These are phyloP conservation scores for Inga laurina DNA, from an alignment of 306 rosid genomes.

Conservation along the genomic window DNA sequence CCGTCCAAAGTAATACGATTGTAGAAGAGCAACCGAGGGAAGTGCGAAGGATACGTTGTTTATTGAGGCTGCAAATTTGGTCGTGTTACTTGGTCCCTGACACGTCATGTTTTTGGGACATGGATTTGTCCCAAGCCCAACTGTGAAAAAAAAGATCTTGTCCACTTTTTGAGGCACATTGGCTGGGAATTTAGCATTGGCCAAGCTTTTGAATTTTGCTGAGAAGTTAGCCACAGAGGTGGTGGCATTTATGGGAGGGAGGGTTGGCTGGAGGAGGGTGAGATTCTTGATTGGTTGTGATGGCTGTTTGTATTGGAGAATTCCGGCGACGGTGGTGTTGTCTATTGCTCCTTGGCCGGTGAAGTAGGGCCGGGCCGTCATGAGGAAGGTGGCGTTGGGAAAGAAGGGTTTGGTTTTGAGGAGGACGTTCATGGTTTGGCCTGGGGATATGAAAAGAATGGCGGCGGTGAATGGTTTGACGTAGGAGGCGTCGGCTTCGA, in stretches of 20 bases:
- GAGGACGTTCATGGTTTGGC: conserved; percentile 75
- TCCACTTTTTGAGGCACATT: conserved; percentile 66
- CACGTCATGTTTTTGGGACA: conserved; percentile 76
- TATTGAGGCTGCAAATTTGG: conserved; percentile 66
- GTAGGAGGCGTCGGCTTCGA: conserved; percentile 75
- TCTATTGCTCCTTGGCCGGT: conserved; percentile 62
- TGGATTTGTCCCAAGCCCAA: conserved; percentile 76
- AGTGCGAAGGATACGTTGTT: conserved; percentile 76
- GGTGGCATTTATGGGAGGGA: conserved; percentile 74
- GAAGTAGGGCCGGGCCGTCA: conserved; percentile 65
- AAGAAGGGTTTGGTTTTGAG: conserved; percentile 55
- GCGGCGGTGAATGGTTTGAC: conserved; percentile 63
- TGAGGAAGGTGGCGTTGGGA: conserved; percentile 68
- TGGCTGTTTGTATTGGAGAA: conserved; percentile 62
- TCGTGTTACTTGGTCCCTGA: conserved; percentile 72
- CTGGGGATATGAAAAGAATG: conserved; percentile 60
- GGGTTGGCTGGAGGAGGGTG: conserved; percentile 45
- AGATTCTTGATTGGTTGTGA: conserved; percentile 13
- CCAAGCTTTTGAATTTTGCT: conserved; percentile 53
- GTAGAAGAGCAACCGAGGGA: conserved; percentile 67
- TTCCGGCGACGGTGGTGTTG: conserved; percentile 70
- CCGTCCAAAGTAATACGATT: conserved; percentile 51
- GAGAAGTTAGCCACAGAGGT: conserved; percentile 58
- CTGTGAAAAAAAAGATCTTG: conserved; percentile 57
- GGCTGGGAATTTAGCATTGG: conserved; percentile 55